Evolutionary conservation across 805 yeast species (phyloP), one percentile per base, ranked within the genome.

Genomic region (Candida ascalaphidarum): DNA sequence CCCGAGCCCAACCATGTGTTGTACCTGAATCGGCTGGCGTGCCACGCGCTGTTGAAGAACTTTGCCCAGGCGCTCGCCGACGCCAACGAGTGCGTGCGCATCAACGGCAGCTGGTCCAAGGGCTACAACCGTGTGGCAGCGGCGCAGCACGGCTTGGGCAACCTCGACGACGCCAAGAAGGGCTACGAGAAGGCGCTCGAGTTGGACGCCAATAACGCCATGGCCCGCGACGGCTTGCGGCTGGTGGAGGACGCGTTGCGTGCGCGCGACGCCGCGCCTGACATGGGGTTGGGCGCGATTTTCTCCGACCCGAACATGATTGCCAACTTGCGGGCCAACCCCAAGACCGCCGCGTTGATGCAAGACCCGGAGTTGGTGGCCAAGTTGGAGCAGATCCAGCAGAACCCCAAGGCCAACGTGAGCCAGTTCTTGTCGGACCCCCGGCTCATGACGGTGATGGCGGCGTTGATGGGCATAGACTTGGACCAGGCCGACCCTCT

Each of bases 81-180:
- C 55, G 98, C 97, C 11, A 59, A 82, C 34, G 74, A 81, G 48
- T 81, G 95, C 59, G 77, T 81, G 30, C 69, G 73, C 45, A 76
- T 86, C 58, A 84, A 82, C 39, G 78, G 86, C 11, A 40, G 79
- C 2, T 92, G 97, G 97, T 86, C 96, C 14, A 92, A 92, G 59
- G 98, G 97, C 26, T 83, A 81, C 65, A 81, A 77, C 48, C 78
- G 99, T 58, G 81, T 81, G 21, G 99, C 84, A 34, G 88, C 96
- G 39, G 98, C 98, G 18, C 74, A 79, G 27, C 79, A 68, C 46
- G 98, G 98, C n/a, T 62, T 81, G 35, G 85, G 85, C 11, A 71
- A 82, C 35, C 68, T 78, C 27, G 86, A 81, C 17, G 81, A 73
- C 14, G 92, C 97, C 25, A 72, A 71, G 41, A 54, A 55, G 16